phyloP scores from a whole-genome alignment of 2,329 filamentous ascomycete species.

The Exophiala dermatitidis region DNA sequence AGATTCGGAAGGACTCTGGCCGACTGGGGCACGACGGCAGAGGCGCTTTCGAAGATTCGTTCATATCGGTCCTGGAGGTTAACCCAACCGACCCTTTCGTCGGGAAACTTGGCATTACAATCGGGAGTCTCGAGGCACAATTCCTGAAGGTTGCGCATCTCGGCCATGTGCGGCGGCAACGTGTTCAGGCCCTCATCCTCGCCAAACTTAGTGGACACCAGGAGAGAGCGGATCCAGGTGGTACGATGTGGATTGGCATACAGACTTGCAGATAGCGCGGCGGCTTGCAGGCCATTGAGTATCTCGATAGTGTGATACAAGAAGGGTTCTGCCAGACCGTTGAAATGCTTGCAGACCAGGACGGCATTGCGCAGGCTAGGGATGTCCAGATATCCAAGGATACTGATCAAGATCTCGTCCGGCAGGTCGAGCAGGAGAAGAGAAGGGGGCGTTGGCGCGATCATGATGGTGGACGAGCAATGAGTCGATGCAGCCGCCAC shows the following conservation, averaged over 20 bases:
- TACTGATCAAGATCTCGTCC: constrained; percentile 24
- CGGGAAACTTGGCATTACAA: constrained; percentile 24
- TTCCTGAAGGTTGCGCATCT: constrained; percentile 24
- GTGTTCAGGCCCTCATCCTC: constrained; percentile 22
- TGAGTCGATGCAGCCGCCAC: background rate
- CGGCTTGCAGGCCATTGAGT: constrained; percentile 18
- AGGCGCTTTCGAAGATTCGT: constrained; percentile 23
- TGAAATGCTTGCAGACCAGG: constrained; percentile 21
- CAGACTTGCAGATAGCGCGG: constrained; percentile 15
- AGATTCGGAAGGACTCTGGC: constrained; percentile 21
- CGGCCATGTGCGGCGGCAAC: constrained; percentile 20
- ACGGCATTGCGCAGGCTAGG: constrained; percentile 12
- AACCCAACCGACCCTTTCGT: constrained; percentile 24
- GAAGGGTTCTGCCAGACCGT: constrained; percentile 23
- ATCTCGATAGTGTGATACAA: constrained; percentile 24
- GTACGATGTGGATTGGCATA: constrained; percentile 19
- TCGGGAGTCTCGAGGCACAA: constrained; percentile 26
- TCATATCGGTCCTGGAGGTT: constrained; percentile 26
- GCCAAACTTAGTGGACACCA: constrained; percentile 26
- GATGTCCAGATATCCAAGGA: constrained; percentile 23
- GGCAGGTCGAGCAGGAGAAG: constrained; percentile 23
- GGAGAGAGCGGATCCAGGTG: constrained; percentile 21
- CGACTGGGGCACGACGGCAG: constrained; percentile 16
- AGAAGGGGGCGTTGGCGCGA: constrained; percentile 14
- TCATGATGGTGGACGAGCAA: constrained; percentile 18